Base-by-base conservation (phyloP, 306 rosid genomes). In the Ormosia semicastrata region DNA sequence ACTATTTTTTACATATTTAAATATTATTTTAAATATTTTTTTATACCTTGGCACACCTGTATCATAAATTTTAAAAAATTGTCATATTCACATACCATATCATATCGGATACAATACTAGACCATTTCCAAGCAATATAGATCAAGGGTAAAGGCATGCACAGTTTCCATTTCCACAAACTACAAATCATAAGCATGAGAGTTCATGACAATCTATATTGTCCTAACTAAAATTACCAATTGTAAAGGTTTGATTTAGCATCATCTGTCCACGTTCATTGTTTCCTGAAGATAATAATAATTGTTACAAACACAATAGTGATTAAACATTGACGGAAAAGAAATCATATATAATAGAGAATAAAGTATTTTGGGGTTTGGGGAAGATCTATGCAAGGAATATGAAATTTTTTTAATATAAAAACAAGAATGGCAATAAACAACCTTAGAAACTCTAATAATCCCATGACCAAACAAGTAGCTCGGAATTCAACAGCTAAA, bases 161-260 rank as follows among this genome's bases (percentile, higher is more conserved):
- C 12, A 24, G 52, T 37, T 44, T 81, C 47, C 72, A 65, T 44
- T 54, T 72, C 39, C 78, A 44, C 70, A 73, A 81, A 73, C 34
- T 37, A 43, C 17, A 65, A 41, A 75, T 37, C 37, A 79, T 7
- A 76, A 37, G 80, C 73, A 78, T 50, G 39, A 71, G 12, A 62
- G 60, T 75, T 54, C 24, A 60, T 24, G 78, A 50, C 49, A 60
- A 73, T 73, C 8, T n/a, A 49, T 8, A 75, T 58, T 53, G 36
- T 54, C 60, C 41, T 39, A 71, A 71, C 8, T 14, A 56, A 85
- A 84, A 71, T 86, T 91, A 95, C 99, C 99, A 78, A 95, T 93
- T 6, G 99, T 95, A 83, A 93, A 95, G 53, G 99, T 95, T 76
- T 95, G 99, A 88, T 95, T 93, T 83, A 90, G 80, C 85, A 87